A percentile compares a stretch with the other conserved stretches of the same genome.
Evolutionary conservation across 371 early-diverging fungal genomes (phyloP).

Genomic region (Apophysomyces sp.): DNA sequence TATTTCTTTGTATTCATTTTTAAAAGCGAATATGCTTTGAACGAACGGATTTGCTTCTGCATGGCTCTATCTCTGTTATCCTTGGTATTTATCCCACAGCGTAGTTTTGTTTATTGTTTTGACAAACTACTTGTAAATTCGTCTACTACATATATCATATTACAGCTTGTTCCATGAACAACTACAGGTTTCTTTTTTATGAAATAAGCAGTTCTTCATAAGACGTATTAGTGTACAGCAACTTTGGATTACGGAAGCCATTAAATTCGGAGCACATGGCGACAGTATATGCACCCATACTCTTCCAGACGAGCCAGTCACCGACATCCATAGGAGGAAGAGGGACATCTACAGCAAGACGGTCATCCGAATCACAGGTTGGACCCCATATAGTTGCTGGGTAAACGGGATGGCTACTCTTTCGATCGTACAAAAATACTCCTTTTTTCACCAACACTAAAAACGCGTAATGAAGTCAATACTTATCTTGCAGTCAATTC

Average conservation of each 20-base stretch:
- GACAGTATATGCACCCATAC: slow-evolving; percentile 97
- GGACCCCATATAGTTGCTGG: slow-evolving; percentile 93
- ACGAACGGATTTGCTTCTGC: too few relatives aligned
- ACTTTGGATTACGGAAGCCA: slow-evolving; percentile 82
- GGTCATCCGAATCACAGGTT: slow-evolving; percentile 98
- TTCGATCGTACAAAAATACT: slow-evolving; percentile 4
- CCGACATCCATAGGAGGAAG: slow-evolving; percentile 90
- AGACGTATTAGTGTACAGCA: slow-evolving; percentile 85
- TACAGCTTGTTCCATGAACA: not conserved
- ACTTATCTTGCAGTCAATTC: too few relatives aligned
- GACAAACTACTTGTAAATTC: not conserved
- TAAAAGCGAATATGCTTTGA: too few relatives aligned
- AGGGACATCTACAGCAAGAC: slow-evolving; percentile 65
- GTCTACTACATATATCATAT: too few relatives aligned
- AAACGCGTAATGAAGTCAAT: too few relatives aligned
- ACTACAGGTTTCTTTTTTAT: not conserved
- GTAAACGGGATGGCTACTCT: slow-evolving; percentile 18
- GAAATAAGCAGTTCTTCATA: too few relatives aligned
- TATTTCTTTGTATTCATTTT: too few relatives aligned
- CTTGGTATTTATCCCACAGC: too few relatives aligned
- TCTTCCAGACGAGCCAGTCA: slow-evolving; percentile 94
- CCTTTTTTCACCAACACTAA: slow-evolving; percentile 17
- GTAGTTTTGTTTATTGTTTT: not conserved
- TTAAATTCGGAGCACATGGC: slow-evolving; percentile 88
- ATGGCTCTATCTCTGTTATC: too few relatives aligned